phyloP scores from a whole-genome alignment of 495 filamentous ascomycete genomes.

The Trichocladium antarcticum region DNA sequence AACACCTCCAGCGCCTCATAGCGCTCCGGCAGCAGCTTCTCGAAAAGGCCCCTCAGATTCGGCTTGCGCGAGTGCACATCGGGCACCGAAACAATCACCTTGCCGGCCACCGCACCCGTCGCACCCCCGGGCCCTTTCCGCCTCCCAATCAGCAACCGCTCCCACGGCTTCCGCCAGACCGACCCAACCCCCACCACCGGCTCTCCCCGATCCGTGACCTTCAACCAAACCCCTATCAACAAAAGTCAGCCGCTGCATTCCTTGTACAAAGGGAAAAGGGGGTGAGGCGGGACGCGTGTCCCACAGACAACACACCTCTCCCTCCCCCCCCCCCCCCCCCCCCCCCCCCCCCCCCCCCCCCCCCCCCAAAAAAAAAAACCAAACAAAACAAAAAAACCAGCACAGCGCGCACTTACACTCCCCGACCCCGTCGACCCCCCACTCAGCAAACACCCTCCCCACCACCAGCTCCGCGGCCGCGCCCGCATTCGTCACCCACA shows the following conservation, averaged over 20 bases:
- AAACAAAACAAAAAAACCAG: no score
- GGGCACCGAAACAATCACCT: conserved; percentile 65
- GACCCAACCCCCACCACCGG: conserved; percentile 58
- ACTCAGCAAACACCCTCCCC: conserved; percentile 42
- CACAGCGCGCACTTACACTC: no score
- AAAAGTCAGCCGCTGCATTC: no score
- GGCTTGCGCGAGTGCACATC: conserved; percentile 92
- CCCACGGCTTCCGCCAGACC: conserved; percentile 74
- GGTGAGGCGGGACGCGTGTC: no score
- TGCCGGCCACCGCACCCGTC: conserved; percentile 6
- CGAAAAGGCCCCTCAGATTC: conserved; percentile 37
- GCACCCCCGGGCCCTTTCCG: conserved; percentile 23
- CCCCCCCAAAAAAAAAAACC: no score
- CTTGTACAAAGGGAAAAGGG: no score
- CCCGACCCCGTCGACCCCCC: conserved; percentile 55
- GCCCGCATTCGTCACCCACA: conserved; percentile 87
- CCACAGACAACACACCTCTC: no score
- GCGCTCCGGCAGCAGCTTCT: conserved; percentile 31
- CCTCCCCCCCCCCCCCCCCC: no score
- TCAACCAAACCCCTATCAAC: conserved; percentile 91
- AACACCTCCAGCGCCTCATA: conserved; percentile 77
- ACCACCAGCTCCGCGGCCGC: conserved; percentile 35
- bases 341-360: no score
- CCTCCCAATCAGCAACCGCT: conserved; percentile 63
- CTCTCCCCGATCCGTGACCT: conserved; percentile 60